A percentile compares a stretch with the other conserved stretches of the same genome.
Conservation (phyloP, 148 eudicot genomes). For the Rhododendron ovatum region DNA sequence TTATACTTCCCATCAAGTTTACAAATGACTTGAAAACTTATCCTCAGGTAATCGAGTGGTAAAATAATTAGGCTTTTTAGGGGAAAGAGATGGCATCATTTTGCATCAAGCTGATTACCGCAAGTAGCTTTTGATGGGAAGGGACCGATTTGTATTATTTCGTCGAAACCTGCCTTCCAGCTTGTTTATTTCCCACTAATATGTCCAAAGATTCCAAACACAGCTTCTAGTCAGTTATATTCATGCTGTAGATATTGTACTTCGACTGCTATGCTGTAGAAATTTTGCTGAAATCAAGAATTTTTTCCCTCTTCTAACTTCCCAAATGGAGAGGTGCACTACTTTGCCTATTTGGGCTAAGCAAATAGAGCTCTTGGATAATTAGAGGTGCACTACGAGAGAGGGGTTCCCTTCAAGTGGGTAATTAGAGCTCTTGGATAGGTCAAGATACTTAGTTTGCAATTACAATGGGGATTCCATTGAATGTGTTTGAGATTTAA, state of each 20-base stretch:
- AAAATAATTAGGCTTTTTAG: neutral
- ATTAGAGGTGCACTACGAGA: neutral
- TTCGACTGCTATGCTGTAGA: neutral
- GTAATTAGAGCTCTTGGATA: neutral
- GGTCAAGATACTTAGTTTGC: neutral
- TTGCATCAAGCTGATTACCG: neutral
- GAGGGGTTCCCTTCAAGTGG: neutral
- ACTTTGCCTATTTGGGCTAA: neutral
- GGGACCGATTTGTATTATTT: neutral
- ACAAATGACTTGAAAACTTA: neutral
- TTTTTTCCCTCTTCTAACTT: neutral
- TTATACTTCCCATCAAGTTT: neutral
- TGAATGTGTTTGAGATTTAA: neutral
- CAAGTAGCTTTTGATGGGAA: neutral
- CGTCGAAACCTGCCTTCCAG: neutral
- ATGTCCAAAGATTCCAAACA: neutral
- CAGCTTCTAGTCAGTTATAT: neutral
- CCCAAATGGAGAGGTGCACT: neutral
- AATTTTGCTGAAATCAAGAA: neutral
- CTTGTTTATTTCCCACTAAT: neutral
- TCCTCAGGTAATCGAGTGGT: neutral
- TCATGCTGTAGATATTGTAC: neutral
- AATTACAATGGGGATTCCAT: neutral
- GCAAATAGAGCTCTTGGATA: neutral
- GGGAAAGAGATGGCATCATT: neutral